Evolutionary conservation across 164 flowering plant genomes (phyloP), one percentile per base, ranked within the genome.

Genomic region (Vitis labrusca): DNA sequence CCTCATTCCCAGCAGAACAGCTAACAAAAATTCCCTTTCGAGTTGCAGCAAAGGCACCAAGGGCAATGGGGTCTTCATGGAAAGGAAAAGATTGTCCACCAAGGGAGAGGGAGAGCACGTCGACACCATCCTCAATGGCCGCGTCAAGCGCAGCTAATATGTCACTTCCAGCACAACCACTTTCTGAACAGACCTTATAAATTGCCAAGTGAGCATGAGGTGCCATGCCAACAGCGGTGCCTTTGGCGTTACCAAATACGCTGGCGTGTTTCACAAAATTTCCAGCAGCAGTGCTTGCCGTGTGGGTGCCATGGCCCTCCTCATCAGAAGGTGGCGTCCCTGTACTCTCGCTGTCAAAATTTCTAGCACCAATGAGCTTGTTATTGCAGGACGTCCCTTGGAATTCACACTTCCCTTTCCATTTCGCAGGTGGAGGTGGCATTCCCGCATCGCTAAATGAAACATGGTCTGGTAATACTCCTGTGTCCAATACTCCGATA

Each of bases 381-480:
- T 73, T 77, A n/a, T 77, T 77, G 14, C 80, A 77, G 0, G 19
- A 16, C 0, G 59, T 61, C 10, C 68, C 65, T 0, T 59, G 55
- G 11, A 77, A 70, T 2, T 73, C 71, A 62, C 80, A 73, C 16
- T 56, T 55, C 30, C 80, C 76, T 74, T 71, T 84, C 85, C 84
- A 83, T 59, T 71, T 80, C 5, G 80, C 71, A 1, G 84, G 85
- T 3, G 85, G 82, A 61, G 86, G 80, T 65, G 78, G 83, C 84
- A 85, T 69, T 30, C 80, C 83, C 29, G 77, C 61, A 50, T 77
- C 81, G 12, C 17, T 61, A 32, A 81, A 84, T 6, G 85, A 84
- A 10, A 82, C 81, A 44, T 81, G 85, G 12, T 32, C 61, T 0
- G 85, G 81, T 0, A n/a, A 9, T 6, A 81, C 59, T n/a, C 87